These are phyloP conservation scores for Fusarium dimerum DNA, from an alignment of 2,329 filamentous ascomycete species.

Conservation along the genomic window DNA sequence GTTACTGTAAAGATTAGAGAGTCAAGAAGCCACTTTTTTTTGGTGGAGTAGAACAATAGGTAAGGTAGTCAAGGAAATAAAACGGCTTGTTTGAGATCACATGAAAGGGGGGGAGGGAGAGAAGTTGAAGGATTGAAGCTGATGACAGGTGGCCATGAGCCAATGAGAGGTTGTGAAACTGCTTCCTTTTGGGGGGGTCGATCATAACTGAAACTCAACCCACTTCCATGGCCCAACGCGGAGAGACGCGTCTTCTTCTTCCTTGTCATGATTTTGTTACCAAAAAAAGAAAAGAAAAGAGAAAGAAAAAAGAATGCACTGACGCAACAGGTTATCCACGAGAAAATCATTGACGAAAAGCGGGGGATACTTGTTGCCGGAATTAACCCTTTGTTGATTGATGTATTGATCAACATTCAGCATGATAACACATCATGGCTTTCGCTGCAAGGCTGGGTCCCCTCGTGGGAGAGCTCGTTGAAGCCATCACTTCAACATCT, in stretches of 20 bases:
- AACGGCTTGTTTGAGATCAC: slow-evolving; percentile 4
- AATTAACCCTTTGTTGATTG: too few species aligned
- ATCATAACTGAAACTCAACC: background rate
- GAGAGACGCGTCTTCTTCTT: slow-evolving; percentile 18
- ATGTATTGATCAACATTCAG: background rate
- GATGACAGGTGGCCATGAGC: slow-evolving; percentile 18
- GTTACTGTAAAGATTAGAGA: background rate
- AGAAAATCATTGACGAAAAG: background rate
- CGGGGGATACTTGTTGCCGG: too few species aligned
- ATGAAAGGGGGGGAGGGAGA: slow-evolving; percentile 24
- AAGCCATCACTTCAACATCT: slow-evolving; percentile 58
- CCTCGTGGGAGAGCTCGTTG: slow-evolving; percentile 71
- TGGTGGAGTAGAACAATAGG: background rate
- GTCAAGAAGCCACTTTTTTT: background rate
- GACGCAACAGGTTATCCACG: slow-evolving; percentile 9
- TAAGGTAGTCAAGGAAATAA: background rate
- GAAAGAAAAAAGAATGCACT: too few species aligned
- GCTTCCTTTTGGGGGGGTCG: background rate
- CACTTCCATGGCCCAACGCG: background rate
- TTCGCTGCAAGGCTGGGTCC: slow-evolving; percentile 65
- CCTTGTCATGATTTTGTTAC: background rate
- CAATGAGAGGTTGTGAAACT: slow-evolving; percentile 19
- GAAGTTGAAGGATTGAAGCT: slow-evolving; percentile 21
- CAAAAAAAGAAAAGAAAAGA: too few species aligned
- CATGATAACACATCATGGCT: slow-evolving; percentile 57